Conservation (phyloP, 1,139 yeast genomes). For the Saccharomyces hybrid region DNA sequence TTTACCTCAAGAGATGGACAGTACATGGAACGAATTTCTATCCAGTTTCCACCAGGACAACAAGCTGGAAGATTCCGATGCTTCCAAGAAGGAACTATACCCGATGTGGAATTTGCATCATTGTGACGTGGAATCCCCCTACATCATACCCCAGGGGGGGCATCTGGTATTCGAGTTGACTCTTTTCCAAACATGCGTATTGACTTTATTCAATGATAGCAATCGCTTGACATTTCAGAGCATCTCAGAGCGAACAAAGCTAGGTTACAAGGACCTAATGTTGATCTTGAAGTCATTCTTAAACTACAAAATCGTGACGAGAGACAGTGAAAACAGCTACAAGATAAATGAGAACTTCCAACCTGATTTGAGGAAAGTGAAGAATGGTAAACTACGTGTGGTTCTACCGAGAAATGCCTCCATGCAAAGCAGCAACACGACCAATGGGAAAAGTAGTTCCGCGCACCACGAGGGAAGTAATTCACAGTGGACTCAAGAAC, state of each 20-base stretch:
- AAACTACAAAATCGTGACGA: slow-evolving; percentile 11
- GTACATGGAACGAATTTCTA: slow-evolving; percentile 25
- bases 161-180: slow-evolving; percentile 20
- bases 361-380: slow-evolving; percentile 18
- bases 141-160: slow-evolving; percentile 9
- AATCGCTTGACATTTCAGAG: slow-evolving; percentile 10
- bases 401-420: slow-evolving; percentile 8
- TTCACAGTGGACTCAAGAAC: slow-evolving; percentile 25
- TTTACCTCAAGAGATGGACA: slow-evolving; percentile 17
- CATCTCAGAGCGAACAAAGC: slow-evolving; percentile 8
- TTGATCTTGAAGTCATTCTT: slow-evolving; percentile 20
- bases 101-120: slow-evolving; percentile 24
- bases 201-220: slow-evolving; percentile 21
- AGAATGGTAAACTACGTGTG: slow-evolving; percentile 20
- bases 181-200: slow-evolving; percentile 23
- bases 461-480: slow-evolving; percentile 20
- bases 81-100: slow-evolving; percentile 12
- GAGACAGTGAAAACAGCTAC: slow-evolving; percentile 6
- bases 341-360: slow-evolving; percentile 15
- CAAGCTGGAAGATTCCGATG: slow-evolving; percentile 8
- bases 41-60: slow-evolving; percentile 10
- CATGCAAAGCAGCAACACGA: neutral
- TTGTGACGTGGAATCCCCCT: slow-evolving; percentile 26
- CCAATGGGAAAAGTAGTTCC: neutral
- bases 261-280: slow-evolving; percentile 9